Percentiles rank a stretch among this genome's conserved stretches.
Evolutionary conservation across 108 stramenopile species (phyloP).

Genomic region (Nitzschia sp.): DNA sequence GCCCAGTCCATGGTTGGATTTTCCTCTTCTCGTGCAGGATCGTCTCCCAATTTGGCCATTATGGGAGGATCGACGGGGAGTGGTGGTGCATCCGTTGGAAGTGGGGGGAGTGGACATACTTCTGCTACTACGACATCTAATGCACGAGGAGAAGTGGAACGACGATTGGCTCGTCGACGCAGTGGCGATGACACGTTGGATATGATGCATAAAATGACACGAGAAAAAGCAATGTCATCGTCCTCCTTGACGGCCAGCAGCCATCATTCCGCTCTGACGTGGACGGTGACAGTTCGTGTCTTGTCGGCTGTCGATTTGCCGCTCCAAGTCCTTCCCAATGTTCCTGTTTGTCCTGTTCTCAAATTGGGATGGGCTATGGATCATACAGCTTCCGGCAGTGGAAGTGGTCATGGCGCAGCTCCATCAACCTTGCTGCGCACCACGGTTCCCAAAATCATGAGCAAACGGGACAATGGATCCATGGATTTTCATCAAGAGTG

Average conservation of each 20-base stretch:
- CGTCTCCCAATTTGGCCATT: too few species aligned
- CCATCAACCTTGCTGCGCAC: conserved; percentile 34
- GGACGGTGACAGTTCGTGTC: conserved; percentile 64
- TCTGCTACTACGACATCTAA: too few species aligned
- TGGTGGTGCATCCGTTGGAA: too few species aligned
- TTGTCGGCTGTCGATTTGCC: conserved; percentile 75
- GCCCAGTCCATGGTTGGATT: not conserved
- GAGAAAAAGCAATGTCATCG: conserved; percentile 8
- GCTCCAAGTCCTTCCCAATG: conserved; percentile 52
- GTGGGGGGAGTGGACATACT: too few species aligned
- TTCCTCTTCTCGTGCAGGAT: not conserved
- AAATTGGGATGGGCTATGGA: conserved; percentile 58
- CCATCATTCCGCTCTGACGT: conserved; percentile 4
- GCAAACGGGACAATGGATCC: conserved; percentile 52
- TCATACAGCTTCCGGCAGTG: conserved; percentile 12
- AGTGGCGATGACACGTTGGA: not conserved
- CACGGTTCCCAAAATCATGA: conserved; percentile 42
- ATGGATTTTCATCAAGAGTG: conserved; percentile 81
- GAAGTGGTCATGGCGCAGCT: conserved; percentile 21
- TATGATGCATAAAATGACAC: not conserved
- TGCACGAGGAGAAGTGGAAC: conserved; percentile 4
- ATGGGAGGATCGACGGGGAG: too few species aligned
- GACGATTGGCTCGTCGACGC: conserved; percentile 3
- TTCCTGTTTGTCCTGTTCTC: conserved; percentile 75
- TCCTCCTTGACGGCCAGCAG: not conserved